A percentile compares a stretch with the other conserved stretches of the same genome.
These are phyloP conservation scores for Komagataella mondaviorum DNA, from an alignment of 805 yeast species.

Conservation along the genomic window DNA sequence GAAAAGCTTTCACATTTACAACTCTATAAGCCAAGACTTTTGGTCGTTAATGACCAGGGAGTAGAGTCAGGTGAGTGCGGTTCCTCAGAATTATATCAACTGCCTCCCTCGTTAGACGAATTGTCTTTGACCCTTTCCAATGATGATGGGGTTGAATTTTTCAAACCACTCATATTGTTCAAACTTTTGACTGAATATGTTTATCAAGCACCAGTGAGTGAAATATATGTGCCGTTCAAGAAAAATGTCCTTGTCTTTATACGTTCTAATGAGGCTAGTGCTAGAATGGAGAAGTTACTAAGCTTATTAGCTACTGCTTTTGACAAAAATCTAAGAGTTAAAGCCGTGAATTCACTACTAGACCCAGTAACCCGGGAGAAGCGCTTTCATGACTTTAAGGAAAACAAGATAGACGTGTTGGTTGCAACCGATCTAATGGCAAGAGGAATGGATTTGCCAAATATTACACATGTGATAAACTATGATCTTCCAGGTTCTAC, in stretches of 20 bases:
- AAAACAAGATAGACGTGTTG: constrained; percentile 35
- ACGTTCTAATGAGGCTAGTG: constrained; percentile 73
- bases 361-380: constrained; percentile 38
- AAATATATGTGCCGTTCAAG: constrained; percentile 2
- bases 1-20: constrained; percentile 68
- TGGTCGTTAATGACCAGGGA: constrained; percentile 46
- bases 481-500: constrained; percentile 84
- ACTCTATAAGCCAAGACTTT: constrained; percentile 56
- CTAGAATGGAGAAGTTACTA: constrained; percentile 61
- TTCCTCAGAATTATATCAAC: constrained; percentile 42
- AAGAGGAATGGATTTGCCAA: constrained; percentile 81
- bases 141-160: constrained; percentile 13
- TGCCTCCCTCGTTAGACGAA: constrained; percentile 37
- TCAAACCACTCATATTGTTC: constrained; percentile 66
- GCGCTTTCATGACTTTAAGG: constrained; percentile 45
- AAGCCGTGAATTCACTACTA: constrained; percentile 47
- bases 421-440: constrained; percentile 87
- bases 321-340: constrained; percentile 10
- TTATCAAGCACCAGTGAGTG: background rate
- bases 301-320: constrained; percentile 22
- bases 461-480: constrained; percentile 66
- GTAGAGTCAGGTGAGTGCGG: constrained; percentile 17
- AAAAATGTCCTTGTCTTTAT: constrained; percentile 46
- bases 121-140: constrained; percentile 14
- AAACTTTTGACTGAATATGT: constrained; percentile 29